Percentiles rank a stretch among this genome's conserved stretches.
Evolutionary conservation across 1,139 yeast genomes (phyloP).

Genomic region (Magnusiomyces suaveolens): DNA sequence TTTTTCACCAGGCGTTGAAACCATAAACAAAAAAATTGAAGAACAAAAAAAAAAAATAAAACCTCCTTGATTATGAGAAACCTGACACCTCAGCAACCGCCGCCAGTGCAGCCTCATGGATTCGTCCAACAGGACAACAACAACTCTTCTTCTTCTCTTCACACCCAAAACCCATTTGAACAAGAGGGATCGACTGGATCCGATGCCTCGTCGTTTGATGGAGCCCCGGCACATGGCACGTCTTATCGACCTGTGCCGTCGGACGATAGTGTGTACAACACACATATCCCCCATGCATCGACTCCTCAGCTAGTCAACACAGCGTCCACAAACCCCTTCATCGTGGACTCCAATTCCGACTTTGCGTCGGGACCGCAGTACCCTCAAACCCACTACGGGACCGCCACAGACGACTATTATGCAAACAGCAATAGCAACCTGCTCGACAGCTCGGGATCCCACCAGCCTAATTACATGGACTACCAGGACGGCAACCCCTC

Average conservation of each 20-base stretch:
- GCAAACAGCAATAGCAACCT: constrained; percentile 4
- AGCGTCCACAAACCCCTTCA: not conserved
- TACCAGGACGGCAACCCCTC: not conserved
- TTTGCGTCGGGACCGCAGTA: not conserved
- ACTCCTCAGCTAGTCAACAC: not conserved
- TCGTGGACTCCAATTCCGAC: not conserved
- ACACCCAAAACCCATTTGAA: not conserved
- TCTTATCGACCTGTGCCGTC: not conserved
- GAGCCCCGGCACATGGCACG: not conserved
- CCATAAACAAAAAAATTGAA: too few relatives aligned
- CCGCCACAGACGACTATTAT: not conserved
- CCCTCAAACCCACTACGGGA: not conserved
- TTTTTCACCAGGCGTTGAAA: too few relatives aligned
- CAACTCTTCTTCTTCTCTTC: not conserved
- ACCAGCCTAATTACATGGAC: not conserved
- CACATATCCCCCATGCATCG: not conserved
- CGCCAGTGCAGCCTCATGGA: not conserved
- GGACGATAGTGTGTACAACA: not conserved
- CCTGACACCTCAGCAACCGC: constrained; percentile 8
- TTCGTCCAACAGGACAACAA: not conserved
- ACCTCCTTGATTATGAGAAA: too few relatives aligned
- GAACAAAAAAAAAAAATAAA: too few relatives aligned
- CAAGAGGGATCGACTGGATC: not conserved
- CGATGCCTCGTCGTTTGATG: not conserved
- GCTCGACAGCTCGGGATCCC: too few relatives aligned